Evolutionary conservation across 371 early-diverging fungal species (phyloP).

Genomic region (Caulochytrium protostelioides): DNA sequence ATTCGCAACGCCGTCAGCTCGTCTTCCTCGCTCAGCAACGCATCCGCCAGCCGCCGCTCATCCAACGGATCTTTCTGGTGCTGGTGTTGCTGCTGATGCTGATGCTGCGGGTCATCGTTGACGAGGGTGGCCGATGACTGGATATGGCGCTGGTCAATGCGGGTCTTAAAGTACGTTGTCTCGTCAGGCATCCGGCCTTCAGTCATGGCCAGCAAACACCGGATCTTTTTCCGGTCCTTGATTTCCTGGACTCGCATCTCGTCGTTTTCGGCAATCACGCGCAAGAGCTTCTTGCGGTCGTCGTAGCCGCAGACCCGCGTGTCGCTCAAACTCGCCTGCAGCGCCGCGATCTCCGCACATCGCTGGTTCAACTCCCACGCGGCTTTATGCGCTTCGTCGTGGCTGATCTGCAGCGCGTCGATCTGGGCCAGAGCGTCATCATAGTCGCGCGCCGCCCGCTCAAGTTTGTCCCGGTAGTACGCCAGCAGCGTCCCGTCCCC

Average conservation of each 20-base stretch:
- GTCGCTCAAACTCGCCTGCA: conserved; percentile 21
- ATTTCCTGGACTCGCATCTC: conserved; percentile 29
- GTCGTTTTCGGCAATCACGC: conserved; percentile 27
- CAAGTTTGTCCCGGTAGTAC: too few relatives aligned
- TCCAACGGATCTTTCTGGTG: not conserved
- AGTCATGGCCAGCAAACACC: conserved; percentile 18
- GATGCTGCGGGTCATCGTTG: not conserved
- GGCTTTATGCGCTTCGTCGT: conserved; percentile 19
- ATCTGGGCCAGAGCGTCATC: conserved; percentile 11
- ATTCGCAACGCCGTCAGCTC: too few relatives aligned
- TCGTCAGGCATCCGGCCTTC: conserved; percentile 11
- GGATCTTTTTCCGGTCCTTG: conserved; percentile 28
- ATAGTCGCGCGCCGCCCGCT: conserved; percentile 16
- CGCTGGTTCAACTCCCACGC: conserved; percentile 23
- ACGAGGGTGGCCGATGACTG: not conserved
- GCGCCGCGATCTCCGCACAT: conserved; percentile 14
- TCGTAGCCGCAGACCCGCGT: conserved; percentile 20
- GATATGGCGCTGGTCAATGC: not conserved
- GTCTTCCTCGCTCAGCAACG: too few relatives aligned
- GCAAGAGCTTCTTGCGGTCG: conserved; percentile 19
- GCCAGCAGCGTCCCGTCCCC: too few relatives aligned
- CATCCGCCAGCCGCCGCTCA: not conserved
- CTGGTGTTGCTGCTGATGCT: too few relatives aligned
- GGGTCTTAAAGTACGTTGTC: conserved; percentile 24
- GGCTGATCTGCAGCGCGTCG: conserved; percentile 12